phyloP scores from a whole-genome alignment of 2,329 filamentous ascomycete genomes.

The Teratosphaeriaceae sp. region DNA sequence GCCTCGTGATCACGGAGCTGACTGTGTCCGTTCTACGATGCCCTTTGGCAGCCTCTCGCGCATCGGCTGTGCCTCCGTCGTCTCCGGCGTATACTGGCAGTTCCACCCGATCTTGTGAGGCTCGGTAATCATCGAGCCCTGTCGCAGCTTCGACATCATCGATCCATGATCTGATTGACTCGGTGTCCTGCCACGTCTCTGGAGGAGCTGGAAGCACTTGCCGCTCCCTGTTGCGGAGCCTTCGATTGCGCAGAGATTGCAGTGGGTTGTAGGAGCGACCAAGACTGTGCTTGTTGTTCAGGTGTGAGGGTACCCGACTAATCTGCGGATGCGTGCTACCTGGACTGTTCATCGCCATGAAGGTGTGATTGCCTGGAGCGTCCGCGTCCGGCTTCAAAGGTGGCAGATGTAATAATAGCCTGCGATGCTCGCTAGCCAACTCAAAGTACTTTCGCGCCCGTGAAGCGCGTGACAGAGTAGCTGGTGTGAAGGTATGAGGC shows the following conservation, averaged over 20 bases:
- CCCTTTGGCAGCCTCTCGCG: constrained; percentile 9
- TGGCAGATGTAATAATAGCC: constrained; percentile 70
- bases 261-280: constrained; percentile 82
- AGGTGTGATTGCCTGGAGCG: constrained; percentile 36
- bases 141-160: constrained; percentile 55
- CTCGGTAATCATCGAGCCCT: constrained; percentile 29
- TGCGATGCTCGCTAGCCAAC: constrained; percentile 75
- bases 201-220: constrained; percentile 65
- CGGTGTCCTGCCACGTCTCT: constrained; percentile 70
- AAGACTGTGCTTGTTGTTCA: constrained; percentile 34
- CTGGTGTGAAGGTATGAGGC: constrained; percentile 65
- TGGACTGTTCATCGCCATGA: constrained; percentile 34
- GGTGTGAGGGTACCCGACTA: constrained; percentile 32
- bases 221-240: constrained; percentile 72
- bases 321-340: constrained; percentile 35
- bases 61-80: constrained; percentile 9
- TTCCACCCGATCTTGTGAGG: constrained; percentile 26
- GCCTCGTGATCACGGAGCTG: constrained; percentile 57
- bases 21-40: constrained; percentile 35
- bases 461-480: constrained; percentile 73
- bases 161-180: constrained; percentile 69
- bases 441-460: constrained; percentile 83
- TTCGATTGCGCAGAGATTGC: constrained; percentile 86
- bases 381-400: constrained; percentile 53
- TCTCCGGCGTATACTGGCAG: constrained; percentile 25